Base-by-base conservation (phyloP, 2,329 filamentous ascomycete species). In the Kalaharituber pfeilii region DNA sequence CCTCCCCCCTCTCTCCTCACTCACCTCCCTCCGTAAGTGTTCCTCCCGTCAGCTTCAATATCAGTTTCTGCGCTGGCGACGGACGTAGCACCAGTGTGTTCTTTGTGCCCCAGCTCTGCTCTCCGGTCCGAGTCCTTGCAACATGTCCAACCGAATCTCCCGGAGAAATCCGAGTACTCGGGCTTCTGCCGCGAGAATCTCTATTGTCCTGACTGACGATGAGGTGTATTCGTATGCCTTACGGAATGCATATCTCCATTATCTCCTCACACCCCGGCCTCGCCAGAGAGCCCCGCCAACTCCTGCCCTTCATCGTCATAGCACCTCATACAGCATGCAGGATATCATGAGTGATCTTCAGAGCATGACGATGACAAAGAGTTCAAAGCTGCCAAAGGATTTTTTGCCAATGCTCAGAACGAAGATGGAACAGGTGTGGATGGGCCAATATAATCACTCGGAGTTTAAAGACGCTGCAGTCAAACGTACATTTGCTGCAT, bases 211-310 rank as follows among this genome's bases (percentile, higher is more conserved):
- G 29, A 59, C 64, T 60, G 65, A 73, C 67, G 84, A 93, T 63
- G 86, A 95, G 69, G 88, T 86, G 66, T 94, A 93, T 71, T 84
- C 81, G 59, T 94, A 86, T 70, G 87, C 88, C 63, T 79, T 98
- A 53, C 84, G 91, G 59, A 81, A 85, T 62, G 89, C 89, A 62
- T 95, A 86, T 69, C 82, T 98, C 56, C 77, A 89, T 69, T 93
- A 98, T 69, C 80, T 96, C 45, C 77, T 98, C 52, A 87, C 94
- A 67, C 89, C 91, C 59, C 84, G 87, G 65, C 78, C 85, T 65
- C 91, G 89, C 70, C 80, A 86, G 66, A 84, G 89, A 65, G 80
- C 91, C 42, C 70, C 80, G 9, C 76, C 78, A 54, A 76, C 79
- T 58, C 71, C 76, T 6, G 67, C 75, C 44, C 52, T 63, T 51